Percentiles rank a stretch among this genome's conserved stretches.
Evolutionary conservation across 129 eudicot species (phyloP).

Genomic region (Gnaphalium uliginosum): DNA sequence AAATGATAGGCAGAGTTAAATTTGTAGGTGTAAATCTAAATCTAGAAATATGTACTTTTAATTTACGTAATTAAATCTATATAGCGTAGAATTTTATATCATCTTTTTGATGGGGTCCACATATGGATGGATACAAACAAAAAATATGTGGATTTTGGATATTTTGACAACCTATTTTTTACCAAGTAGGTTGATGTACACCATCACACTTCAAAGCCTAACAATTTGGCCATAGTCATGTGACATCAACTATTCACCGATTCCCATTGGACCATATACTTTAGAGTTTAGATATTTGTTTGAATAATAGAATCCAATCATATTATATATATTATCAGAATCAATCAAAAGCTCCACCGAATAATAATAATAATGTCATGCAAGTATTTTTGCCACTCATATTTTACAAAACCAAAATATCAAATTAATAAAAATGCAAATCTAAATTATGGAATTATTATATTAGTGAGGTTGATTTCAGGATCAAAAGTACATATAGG

Average conservation of each 20-base stretch:
- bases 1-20: too few species aligned
- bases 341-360: neutral
- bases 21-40: too few species aligned
- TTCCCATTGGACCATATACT: neutral
- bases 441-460: conserved; percentile 22
- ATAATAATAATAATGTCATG: neutral
- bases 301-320: neutral
- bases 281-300: too few species aligned
- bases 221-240: neutral
- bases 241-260: neutral
- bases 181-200: neutral
- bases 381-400: neutral
- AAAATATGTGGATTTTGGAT: neutral
- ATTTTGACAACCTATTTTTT: neutral
- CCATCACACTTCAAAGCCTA: conserved; percentile 4
- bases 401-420: neutral
- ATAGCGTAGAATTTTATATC: too few species aligned
- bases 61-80: too few species aligned
- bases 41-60: too few species aligned
- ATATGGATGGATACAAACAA: neutral
- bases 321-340: too few species aligned
- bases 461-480: conserved; percentile 21
- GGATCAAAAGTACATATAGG: conserved; percentile 28
- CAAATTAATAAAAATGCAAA: neutral
- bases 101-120: neutral